Conservation (phyloP, 495 filamentous ascomycete genomes). For the Talaromyces ruber region DNA sequence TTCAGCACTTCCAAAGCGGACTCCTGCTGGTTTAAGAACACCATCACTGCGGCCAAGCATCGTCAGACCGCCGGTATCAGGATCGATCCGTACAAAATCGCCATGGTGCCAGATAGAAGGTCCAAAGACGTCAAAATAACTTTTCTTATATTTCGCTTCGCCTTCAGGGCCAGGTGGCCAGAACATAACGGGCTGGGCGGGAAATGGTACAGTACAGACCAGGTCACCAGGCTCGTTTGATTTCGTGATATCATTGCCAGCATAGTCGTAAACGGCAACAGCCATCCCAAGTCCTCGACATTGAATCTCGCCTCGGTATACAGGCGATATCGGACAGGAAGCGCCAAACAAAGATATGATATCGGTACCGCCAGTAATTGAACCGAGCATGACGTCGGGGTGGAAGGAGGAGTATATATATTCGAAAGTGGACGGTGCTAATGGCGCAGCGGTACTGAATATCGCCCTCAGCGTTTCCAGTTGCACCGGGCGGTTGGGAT, state of each 20-base stretch:
- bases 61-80: conserved; percentile 62
- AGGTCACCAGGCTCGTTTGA: conserved; percentile 77
- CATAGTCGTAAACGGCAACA: conserved; percentile 65
- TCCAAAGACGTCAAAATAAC: conserved; percentile 81
- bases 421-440: conserved; percentile 86
- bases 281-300: conserved; percentile 87
- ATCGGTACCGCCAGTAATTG: conserved; percentile 85
- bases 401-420: conserved; percentile 82
- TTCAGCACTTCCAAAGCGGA: conserved; percentile 82
- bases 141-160: conserved; percentile 63
- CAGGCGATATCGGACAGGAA: conserved; percentile 76
- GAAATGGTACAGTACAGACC: conserved; percentile 80
- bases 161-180: conserved; percentile 60
- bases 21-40: conserved; percentile 79
- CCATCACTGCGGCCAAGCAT: conserved; percentile 91
- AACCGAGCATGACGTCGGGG: conserved; percentile 63
- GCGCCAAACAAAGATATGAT: conserved; percentile 92
- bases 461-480: conserved; percentile 62
- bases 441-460: conserved; percentile 85
- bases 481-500: conserved; percentile 35
- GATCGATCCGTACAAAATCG: conserved; percentile 77
- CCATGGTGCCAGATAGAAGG: conserved; percentile 82
- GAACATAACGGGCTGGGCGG: conserved; percentile 83
- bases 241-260: conserved; percentile 34
- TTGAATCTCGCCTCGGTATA: conserved; percentile 84